Conservation (phyloP, 192 early-diverging fungal genomes). For the Spizellomyces punctatus region DNA sequence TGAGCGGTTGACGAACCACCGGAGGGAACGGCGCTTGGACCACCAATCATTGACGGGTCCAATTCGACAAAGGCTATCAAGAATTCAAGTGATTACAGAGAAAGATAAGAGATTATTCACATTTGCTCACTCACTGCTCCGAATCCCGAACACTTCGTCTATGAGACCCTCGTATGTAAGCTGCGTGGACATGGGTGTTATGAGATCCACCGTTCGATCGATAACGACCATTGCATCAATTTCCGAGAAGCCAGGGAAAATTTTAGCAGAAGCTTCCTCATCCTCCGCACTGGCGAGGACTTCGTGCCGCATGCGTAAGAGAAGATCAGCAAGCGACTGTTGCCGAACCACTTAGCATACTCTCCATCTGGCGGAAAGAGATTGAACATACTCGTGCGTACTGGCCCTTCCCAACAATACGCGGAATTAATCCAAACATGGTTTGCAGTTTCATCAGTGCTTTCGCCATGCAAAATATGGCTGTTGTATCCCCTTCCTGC, state of each 20-base stretch:
- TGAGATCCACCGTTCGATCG: constrained; percentile 86
- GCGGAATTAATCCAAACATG: constrained; percentile 86
- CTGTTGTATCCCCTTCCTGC: constrained; percentile 76
- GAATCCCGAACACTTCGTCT: constrained; percentile 90
- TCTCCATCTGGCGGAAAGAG: constrained; percentile 4
- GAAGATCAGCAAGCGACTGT: constrained; percentile 57
- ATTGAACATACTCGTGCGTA: constrained; percentile 48
- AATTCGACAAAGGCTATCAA: constrained; percentile 72
- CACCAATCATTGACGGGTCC: constrained; percentile 63
- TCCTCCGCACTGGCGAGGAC: constrained; percentile 42
- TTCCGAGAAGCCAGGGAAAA: constrained; percentile 41
- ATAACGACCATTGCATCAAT: constrained; percentile 85
- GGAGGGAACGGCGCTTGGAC: constrained; percentile 13
- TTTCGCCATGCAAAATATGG: constrained; percentile 72
- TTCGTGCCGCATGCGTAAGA: constrained; percentile 83
- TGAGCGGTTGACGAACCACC: not conserved
- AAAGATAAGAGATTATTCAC: not conserved
- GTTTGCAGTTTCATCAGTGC: constrained; percentile 89
- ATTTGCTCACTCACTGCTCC: constrained; percentile 53
- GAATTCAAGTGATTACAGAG: not conserved
- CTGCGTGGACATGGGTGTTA: constrained; percentile 92
- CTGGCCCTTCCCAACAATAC: constrained; percentile 89
- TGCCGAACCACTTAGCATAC: constrained; percentile 37
- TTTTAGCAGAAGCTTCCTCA: not conserved
- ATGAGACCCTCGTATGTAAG: constrained; percentile 97